phyloP scores from a whole-genome alignment of 805 yeast species.

The Saccharomycopsis babjevae region DNA sequence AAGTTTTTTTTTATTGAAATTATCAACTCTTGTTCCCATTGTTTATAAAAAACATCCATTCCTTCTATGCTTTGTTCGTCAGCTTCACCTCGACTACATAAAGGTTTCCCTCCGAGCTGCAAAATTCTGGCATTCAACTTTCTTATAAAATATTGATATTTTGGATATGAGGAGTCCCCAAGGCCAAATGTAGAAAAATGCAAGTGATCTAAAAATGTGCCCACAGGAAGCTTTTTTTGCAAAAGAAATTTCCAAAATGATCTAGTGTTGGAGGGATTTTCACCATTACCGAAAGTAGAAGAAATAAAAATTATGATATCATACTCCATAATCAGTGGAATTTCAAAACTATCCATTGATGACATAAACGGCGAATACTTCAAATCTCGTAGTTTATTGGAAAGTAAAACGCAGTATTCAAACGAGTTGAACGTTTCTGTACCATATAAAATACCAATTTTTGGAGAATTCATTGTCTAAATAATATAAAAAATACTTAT shows the following conservation, averaged over 20 bases:
- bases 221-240: constrained; percentile 47
- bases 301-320: constrained; percentile 47
- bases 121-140: constrained; percentile 68
- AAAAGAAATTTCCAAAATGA: constrained; percentile 69
- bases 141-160: constrained; percentile 78
- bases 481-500: no score
- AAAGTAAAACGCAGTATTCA: constrained; percentile 65
- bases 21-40: constrained; percentile 53
- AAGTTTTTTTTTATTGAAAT: constrained; percentile 22
- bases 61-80: constrained; percentile 75
- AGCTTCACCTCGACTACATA: constrained; percentile 72
- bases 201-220: constrained; percentile 49
- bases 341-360: constrained; percentile 51
- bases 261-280: constrained; percentile 66
- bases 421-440: constrained; percentile 90
- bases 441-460: constrained; percentile 65
- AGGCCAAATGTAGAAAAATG: constrained; percentile 71
- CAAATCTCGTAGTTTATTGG: constrained; percentile 43
- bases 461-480: background rate
- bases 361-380: constrained; percentile 39
- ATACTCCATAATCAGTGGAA: constrained; percentile 42
- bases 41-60: constrained; percentile 62
- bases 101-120: constrained; percentile 74
- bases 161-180: constrained; percentile 88
- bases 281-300: constrained; percentile 95